A percentile compares a stretch with the other conserved stretches of the same genome.
phyloP scores from a whole-genome alignment of 805 yeast genomes.

The Schwanniomyces vanrijiae region DNA sequence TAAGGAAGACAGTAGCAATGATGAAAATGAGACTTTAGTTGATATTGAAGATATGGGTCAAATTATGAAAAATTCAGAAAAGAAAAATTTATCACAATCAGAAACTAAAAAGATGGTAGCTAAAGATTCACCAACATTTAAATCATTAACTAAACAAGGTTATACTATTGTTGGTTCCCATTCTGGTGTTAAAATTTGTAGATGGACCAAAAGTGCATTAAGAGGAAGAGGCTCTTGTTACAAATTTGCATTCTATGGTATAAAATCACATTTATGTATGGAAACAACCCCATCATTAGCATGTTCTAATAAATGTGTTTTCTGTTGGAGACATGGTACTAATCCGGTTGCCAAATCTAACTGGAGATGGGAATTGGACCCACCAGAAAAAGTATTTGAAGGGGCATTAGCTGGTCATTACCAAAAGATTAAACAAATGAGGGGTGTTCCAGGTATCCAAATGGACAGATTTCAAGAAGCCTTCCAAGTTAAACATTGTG shows the following conservation, averaged over 20 bases:
- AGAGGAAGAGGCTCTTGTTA: constrained; percentile 95
- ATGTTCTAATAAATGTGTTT: constrained; percentile 93
- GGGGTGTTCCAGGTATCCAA: constrained; percentile 93
- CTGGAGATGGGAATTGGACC: constrained; percentile 96
- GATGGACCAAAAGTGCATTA: constrained; percentile 95
- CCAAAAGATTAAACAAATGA: constrained; percentile 87
- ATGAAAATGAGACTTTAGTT: constrained; percentile 48
- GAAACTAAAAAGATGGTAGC: constrained; percentile 81
- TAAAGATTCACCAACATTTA: constrained; percentile 82
- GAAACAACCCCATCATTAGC: constrained; percentile 93
- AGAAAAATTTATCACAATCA: constrained; percentile 7
- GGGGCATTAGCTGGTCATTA: constrained; percentile 91
- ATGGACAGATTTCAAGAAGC: constrained; percentile 91
- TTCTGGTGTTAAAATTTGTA: constrained; percentile 91
- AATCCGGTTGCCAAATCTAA: constrained; percentile 89
- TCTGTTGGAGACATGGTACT: constrained; percentile 97
- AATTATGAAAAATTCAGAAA: constrained; percentile 43
- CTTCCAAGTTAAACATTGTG: constrained; percentile 86
- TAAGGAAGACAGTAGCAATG: constrained; percentile 36
- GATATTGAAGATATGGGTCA: constrained; percentile 91
- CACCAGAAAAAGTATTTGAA: constrained; percentile 77
- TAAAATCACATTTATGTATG: constrained; percentile 89
- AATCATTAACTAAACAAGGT: constrained; percentile 88
- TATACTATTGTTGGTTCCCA: constrained; percentile 91
- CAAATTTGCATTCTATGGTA: constrained; percentile 89